Evolutionary conservation across 306 rosid species (phyloP), one percentile per base, ranked within the genome.

Genomic region (Oxytropis ochrocephala): DNA sequence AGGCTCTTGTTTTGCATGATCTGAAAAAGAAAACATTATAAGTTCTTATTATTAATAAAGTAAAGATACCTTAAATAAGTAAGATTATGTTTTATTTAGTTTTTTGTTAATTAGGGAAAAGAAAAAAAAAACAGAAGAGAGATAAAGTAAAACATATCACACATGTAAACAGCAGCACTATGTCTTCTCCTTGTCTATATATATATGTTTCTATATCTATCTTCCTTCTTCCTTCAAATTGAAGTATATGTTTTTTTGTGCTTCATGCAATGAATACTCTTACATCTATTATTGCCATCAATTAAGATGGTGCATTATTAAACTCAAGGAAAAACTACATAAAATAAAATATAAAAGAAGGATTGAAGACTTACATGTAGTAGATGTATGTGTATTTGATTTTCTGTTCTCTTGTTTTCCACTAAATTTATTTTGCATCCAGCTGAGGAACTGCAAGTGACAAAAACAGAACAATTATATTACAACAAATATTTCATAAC

Each of bases 341-440:
- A 64, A 56, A 38, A 38, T 38, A 64, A 55, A 36, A 24, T 24
- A 24, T 1, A 24, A 24, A 24, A 24, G 3, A n/a, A 70, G 43
- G 38, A 44, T 48, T 2, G 29, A 80, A 46, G n/a, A 67, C 95
- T 91, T 89, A 91, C 97, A 66, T 57, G 78, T 27, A 61, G 84
- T 39, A 46, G 78, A 7, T 27, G 83, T 17, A 64, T 64, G 48
- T 55, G 89, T 68, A 63, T 75, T 77, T 67, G 88, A 73, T 77
- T 69, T 89, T 77, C 77, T 86, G 75, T 42, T 81, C 57, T 82
- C 95, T 56, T 80, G 96, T 75, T 84, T 91, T 33, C 91, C 92
- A 64, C 75, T 74, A 52, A 95, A 83, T 79, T 86, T 91, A 69
- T 82, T 89, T 74, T 94, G 99, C 91, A 94, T 84, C 98, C 99